Evolutionary conservation across 1,284 basidiomycete genomes (phyloP).

Genomic region (Ganoderma lingzhi): DNA sequence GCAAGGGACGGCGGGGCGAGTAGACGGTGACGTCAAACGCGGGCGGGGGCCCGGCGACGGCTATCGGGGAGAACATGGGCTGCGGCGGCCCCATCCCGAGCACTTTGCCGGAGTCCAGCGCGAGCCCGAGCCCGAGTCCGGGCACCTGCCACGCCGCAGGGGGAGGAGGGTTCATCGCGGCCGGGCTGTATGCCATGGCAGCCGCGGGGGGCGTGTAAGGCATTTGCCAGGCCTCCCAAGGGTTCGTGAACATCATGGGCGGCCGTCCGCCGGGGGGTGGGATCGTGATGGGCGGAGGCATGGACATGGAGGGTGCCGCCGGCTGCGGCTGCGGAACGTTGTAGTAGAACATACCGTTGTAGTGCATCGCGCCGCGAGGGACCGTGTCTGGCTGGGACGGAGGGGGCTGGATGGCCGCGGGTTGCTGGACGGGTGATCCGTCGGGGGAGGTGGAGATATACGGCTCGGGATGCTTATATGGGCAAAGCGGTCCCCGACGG

Average conservation of each 20-base stretch:
- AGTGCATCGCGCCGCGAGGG: slow-evolving; percentile 26
- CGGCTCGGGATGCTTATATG: slow-evolving; percentile 44
- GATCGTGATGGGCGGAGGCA: slow-evolving; percentile 19
- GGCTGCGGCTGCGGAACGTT: slow-evolving; percentile 12
- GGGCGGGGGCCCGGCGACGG: slow-evolving; percentile 4
- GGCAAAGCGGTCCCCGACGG: slow-evolving; percentile 38
- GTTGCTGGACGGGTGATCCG: slow-evolving; percentile 18
- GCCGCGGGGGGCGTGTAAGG: slow-evolving; percentile 15
- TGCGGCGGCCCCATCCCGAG: background rate
- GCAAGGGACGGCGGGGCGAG: background rate
- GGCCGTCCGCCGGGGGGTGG: slow-evolving; percentile 27
- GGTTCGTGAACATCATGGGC: slow-evolving; percentile 22
- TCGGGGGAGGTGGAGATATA: slow-evolving; percentile 36
- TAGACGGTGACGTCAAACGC: background rate
- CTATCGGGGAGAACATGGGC: background rate
- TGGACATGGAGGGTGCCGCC: slow-evolving; percentile 23
- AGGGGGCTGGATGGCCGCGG: slow-evolving; percentile 4
- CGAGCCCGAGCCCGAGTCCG: background rate
- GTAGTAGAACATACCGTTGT: slow-evolving; percentile 31
- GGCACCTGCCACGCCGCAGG: background rate
- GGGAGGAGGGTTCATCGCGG: background rate
- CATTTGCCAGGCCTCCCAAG: slow-evolving; percentile 24
- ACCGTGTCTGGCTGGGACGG: slow-evolving; percentile 17
- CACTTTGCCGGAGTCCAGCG: background rate
- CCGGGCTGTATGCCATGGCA: background rate